phyloP scores from a whole-genome alignment of 1,284 basidiomycete species.

The Moesziomyces antarcticus region DNA sequence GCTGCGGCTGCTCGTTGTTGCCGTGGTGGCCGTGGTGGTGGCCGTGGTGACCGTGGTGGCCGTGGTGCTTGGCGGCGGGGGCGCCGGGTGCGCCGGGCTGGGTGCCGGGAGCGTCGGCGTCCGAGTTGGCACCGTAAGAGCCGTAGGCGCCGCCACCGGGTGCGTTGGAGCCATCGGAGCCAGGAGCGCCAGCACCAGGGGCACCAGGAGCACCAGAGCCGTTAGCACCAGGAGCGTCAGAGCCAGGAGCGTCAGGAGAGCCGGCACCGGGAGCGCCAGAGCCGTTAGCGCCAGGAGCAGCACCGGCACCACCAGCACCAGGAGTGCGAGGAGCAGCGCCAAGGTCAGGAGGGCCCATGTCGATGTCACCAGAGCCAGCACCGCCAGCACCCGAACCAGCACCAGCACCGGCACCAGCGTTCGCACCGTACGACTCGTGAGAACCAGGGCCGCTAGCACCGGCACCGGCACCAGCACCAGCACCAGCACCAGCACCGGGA shows the following conservation, averaged over 20 bases:
- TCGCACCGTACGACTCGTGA: neutral
- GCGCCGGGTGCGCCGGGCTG: neutral
- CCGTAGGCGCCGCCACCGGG: neutral
- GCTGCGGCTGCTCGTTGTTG: neutral
- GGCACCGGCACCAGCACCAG: neutral
- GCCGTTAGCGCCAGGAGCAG: slow-evolving; percentile 12
- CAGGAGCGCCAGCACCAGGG: no score
- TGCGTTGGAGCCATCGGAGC: no score
- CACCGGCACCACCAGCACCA: slow-evolving; percentile 10
- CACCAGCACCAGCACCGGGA: slow-evolving; percentile 1
- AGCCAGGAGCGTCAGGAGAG: neutral
- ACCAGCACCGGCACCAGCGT: slow-evolving; percentile 7
- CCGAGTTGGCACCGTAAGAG: no score
- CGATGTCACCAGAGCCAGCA: slow-evolving; percentile 5
- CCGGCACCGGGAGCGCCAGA: slow-evolving; percentile 1
- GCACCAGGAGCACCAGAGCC: neutral
- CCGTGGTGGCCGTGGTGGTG: neutral
- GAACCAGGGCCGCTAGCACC: slow-evolving; percentile 8
- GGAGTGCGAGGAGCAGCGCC: neutral
- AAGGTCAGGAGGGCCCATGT: no score
- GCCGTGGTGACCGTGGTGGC: slow-evolving; percentile 1
- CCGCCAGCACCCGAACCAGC: neutral
- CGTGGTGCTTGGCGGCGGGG: neutral
- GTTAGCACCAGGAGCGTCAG: neutral
- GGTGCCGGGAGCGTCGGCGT: no score